phyloP scores from a whole-genome alignment of 2,329 filamentous ascomycete genomes.

The Eurotiales sp. region DNA sequence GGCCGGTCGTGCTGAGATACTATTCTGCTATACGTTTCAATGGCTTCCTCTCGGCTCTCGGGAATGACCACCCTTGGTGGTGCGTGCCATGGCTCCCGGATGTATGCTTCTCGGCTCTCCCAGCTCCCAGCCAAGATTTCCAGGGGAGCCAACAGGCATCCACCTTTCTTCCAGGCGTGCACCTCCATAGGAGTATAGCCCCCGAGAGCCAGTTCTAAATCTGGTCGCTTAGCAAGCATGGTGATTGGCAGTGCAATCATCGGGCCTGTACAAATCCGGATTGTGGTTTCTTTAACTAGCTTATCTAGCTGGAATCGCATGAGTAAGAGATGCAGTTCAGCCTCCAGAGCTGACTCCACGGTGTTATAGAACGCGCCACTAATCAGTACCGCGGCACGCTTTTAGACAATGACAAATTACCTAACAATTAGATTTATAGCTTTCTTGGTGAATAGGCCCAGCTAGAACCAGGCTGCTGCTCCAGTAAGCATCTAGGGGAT shows the following conservation, averaged over 20 bases:
- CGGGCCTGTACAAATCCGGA: background rate
- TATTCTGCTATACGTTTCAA: background rate
- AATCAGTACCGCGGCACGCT: background rate
- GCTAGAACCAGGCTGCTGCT: background rate
- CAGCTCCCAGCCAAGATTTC: background rate
- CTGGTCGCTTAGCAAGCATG: background rate
- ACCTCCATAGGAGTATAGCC: constrained; percentile 8
- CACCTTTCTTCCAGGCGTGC: constrained; percentile 1
- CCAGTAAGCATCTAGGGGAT: background rate
- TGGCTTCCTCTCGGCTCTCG: background rate
- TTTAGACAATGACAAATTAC: background rate
- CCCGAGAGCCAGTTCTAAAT: background rate
- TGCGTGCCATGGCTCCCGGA: constrained; percentile 11
- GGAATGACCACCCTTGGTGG: constrained; percentile 11
- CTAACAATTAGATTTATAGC: background rate
- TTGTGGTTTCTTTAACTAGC: background rate
- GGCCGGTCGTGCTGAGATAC: background rate
- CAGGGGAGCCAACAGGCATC: background rate
- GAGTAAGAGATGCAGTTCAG: background rate
- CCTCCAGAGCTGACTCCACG: background rate
- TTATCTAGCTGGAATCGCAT: background rate
- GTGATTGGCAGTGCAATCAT: background rate
- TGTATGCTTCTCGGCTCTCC: constrained; percentile 15
- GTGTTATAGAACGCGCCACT: background rate
- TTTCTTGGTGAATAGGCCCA: background rate